These are phyloP conservation scores for Candida sp. DNA, from an alignment of 1,139 yeast genomes.

Conservation along the genomic window DNA sequence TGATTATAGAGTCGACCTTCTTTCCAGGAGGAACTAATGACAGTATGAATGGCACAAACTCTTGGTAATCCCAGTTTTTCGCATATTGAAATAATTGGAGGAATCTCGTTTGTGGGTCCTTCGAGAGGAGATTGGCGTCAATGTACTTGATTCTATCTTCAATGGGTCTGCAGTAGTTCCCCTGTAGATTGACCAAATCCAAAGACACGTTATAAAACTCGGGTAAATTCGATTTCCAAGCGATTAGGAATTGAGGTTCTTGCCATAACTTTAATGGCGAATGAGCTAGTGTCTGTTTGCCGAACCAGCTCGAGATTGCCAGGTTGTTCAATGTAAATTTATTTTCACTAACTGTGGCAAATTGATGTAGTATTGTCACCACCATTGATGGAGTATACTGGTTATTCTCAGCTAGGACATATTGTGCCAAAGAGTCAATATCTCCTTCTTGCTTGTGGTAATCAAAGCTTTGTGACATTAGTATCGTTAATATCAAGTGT, in stretches of 20 bases:
- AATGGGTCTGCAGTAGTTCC: conserved; percentile 50
- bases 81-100: conserved; percentile 59
- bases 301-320: conserved; percentile 56
- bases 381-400: conserved; percentile 23
- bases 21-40: conserved; percentile 53
- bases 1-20: conserved; percentile 65
- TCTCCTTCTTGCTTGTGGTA: conserved; percentile 10
- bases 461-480: conserved; percentile 43
- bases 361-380: conserved; percentile 45
- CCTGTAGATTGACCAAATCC: conserved; percentile 49
- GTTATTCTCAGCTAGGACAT: conserved; percentile 1
- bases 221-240: conserved; percentile 68
- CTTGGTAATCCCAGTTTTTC: conserved; percentile 67
- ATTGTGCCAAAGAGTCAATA: neutral
- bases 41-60: conserved; percentile 65
- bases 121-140: conserved; percentile 44
- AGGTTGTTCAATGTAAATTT: conserved; percentile 33
- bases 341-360: conserved; percentile 20
- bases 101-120: conserved; percentile 53
- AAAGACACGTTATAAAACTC: conserved; percentile 57
- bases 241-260: conserved; percentile 50
- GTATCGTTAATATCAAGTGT: conserved; percentile 45
- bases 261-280: conserved; percentile 23
- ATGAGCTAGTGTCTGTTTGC: conserved; percentile 46
- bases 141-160: conserved; percentile 49